These are phyloP conservation scores for Penicillium sp. DNA, from an alignment of 2,329 filamentous ascomycete genomes.

Conservation along the genomic window DNA sequence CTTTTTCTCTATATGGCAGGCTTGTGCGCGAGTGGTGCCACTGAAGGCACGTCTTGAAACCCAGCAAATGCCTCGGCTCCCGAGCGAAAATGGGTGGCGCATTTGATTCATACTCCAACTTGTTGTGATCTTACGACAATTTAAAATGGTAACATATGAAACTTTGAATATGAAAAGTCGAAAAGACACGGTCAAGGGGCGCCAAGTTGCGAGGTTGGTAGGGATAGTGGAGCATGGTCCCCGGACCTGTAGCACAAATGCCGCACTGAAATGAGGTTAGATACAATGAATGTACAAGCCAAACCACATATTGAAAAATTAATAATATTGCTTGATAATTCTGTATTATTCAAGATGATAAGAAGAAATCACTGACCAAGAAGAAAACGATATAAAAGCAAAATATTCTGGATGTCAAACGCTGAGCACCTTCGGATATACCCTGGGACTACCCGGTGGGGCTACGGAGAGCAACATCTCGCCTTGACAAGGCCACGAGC, in stretches of 20 bases:
- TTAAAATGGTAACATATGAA: neutral
- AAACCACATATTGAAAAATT: neutral
- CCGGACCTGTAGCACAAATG: constrained; percentile 7
- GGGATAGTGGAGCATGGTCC: neutral
- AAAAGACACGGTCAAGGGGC: neutral
- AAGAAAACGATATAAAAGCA: too few species aligned
- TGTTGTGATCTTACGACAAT: neutral
- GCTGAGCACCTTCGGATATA: neutral
- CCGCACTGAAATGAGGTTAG: neutral
- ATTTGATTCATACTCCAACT: neutral
- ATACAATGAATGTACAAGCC: neutral
- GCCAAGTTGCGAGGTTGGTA: neutral
- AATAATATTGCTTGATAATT: neutral
- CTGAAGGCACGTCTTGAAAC: neutral
- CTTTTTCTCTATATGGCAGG: neutral
- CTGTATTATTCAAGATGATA: too few species aligned
- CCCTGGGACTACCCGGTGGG: neutral
- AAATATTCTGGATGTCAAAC: neutral
- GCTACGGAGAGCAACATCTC: neutral
- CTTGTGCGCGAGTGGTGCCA: neutral
- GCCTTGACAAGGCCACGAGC: neutral
- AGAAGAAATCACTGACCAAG: neutral
- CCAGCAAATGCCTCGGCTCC: neutral
- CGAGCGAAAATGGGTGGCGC: neutral
- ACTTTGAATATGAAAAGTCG: neutral